A percentile compares a stretch with the other conserved stretches of the same genome.
These are phyloP conservation scores for Graphilbum sp. DNA, from an alignment of 2,329 filamentous ascomycete species.

Conservation along the genomic window DNA sequence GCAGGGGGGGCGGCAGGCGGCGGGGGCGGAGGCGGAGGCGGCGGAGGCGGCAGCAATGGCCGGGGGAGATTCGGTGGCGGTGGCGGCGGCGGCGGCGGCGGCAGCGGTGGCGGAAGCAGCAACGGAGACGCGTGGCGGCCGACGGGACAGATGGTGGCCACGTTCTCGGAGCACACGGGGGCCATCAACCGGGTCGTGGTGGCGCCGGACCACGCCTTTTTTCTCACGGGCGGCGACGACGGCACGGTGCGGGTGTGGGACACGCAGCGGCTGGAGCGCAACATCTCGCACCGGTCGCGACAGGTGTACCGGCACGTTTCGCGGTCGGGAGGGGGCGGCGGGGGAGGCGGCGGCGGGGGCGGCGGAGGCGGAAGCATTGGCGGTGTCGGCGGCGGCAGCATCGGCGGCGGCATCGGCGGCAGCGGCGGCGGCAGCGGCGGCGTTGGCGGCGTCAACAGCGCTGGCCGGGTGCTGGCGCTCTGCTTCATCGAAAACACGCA, in stretches of 20 bases:
- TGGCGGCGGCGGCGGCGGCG: background rate
- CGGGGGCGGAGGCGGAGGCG: constrained; percentile 26
- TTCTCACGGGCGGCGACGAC: constrained; percentile 85
- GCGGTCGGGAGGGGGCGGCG: constrained; percentile 36
- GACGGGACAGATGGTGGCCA: constrained; percentile 67
- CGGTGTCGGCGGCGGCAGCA: background rate
- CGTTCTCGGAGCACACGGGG: constrained; percentile 74
- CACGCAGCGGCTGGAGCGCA: constrained; percentile 73
- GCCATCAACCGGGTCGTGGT: constrained; percentile 68
- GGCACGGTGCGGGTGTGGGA: constrained; percentile 90
- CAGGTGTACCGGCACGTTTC: constrained; percentile 74
- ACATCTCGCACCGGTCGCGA: constrained; percentile 72
- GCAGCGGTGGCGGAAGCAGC: too few species aligned
- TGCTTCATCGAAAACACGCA: constrained; percentile 91
- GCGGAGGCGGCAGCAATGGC: constrained; percentile 18
- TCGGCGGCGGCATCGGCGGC: background rate
- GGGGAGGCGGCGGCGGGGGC: background rate
- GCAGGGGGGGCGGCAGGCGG: constrained; percentile 24
- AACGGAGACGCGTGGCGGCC: constrained; percentile 62
- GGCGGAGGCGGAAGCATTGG: background rate
- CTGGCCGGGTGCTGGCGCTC: constrained; percentile 56
- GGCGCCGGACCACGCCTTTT: constrained; percentile 85
- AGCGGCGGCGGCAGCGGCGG: background rate
- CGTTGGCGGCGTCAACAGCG: background rate
- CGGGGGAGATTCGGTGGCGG: background rate